Evolutionary conservation across 228 moss, liverwort and hornwort species (phyloP), one percentile per base, ranked within the genome.

Genomic region (Sphagnum fallax): DNA sequence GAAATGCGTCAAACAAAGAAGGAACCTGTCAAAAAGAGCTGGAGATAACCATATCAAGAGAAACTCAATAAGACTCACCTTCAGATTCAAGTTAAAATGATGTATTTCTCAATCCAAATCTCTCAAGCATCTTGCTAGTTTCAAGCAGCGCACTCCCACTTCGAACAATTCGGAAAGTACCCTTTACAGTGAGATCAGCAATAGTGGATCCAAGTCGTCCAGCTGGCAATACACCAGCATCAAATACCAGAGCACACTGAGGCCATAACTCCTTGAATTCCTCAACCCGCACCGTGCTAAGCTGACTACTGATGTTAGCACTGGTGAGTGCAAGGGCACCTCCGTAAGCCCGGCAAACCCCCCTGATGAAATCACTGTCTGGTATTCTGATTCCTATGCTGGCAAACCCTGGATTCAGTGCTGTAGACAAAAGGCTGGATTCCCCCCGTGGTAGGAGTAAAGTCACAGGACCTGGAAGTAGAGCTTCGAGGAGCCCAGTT

Each of bases 131-230:
- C 70, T 77, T 63, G 52, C 47, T 73, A 0, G 95, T 92, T 73
- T 86, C 75, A 52, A 10, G 52, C 52, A 90, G 64, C 60, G 88
- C 90, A 47, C 83, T 93, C 12, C 93, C 90, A 16, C 76, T 67
- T 5, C 91, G 82, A 49, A 93, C 67, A 14, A 97, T 68, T 78
- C 74, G 77, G 70, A 86, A 97, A 15, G 62, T 49, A 10, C 93
- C 93, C 65, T 78, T 72, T 6, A 76, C 63, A 47, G 88, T 81
- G 15, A 97, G 88, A 74, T 97, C 91, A 11, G 91, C 91, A 63
- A 93, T 90, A 15, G 97, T 97, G 11, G 97, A 97, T 48, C 93
- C 97, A 4, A 79, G 87, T 60, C 97, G 81, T 1, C 88, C 91
- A 0, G 81, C 79, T 5, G 86, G 88, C 52, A 97, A 73, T 49